Percentiles rank a stretch among this genome's conserved stretches.
phyloP scores from a whole-genome alignment of 2,329 filamentous ascomycete genomes.

The Tolypocladium tundrense region DNA sequence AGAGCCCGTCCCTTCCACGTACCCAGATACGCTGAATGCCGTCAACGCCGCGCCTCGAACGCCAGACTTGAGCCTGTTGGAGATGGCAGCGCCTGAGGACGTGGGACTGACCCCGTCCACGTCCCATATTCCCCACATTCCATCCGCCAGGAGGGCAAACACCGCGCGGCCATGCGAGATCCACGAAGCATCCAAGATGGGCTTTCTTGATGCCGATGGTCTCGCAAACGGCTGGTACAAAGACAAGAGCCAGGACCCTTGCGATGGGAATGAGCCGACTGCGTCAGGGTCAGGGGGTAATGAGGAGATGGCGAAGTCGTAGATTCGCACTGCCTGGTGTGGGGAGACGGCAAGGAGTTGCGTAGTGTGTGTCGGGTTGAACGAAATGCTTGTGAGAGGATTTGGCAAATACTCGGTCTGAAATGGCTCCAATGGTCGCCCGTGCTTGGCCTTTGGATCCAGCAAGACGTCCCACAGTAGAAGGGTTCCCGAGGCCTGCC shows the following conservation, averaged over 20 bases:
- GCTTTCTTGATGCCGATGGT: slow-evolving; percentile 41
- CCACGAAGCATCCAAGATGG: slow-evolving; percentile 53
- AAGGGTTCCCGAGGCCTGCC: slow-evolving; percentile 48
- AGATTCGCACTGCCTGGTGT: slow-evolving; percentile 47
- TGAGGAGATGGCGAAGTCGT: slow-evolving; percentile 47
- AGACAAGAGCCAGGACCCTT: slow-evolving; percentile 55
- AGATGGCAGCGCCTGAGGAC: slow-evolving; percentile 28
- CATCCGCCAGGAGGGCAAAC: slow-evolving; percentile 48
- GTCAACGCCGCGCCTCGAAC: slow-evolving; percentile 49
- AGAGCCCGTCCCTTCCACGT: slow-evolving; percentile 49
- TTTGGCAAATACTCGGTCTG: slow-evolving; percentile 49
- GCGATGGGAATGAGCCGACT: slow-evolving; percentile 39
- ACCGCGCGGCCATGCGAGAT: slow-evolving; percentile 50
- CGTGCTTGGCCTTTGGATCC: slow-evolving; percentile 22
- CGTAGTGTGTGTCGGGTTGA: slow-evolving; percentile 48
- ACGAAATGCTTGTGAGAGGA: slow-evolving; percentile 45
- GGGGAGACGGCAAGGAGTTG: slow-evolving; percentile 49
- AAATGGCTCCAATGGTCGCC: slow-evolving; percentile 35
- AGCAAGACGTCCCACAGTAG: slow-evolving; percentile 49
- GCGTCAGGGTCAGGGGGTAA: slow-evolving; percentile 40
- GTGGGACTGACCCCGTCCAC: slow-evolving; percentile 46
- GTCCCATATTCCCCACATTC: slow-evolving; percentile 61
- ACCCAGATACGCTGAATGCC: slow-evolving; percentile 46
- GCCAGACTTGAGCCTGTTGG: slow-evolving; percentile 40
- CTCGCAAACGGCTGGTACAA: slow-evolving; percentile 47